A percentile compares a stretch with the other conserved stretches of the same genome.
These are phyloP conservation scores for Geotrichum siamense DNA, from an alignment of 1,139 yeast species.

Conservation along the genomic window DNA sequence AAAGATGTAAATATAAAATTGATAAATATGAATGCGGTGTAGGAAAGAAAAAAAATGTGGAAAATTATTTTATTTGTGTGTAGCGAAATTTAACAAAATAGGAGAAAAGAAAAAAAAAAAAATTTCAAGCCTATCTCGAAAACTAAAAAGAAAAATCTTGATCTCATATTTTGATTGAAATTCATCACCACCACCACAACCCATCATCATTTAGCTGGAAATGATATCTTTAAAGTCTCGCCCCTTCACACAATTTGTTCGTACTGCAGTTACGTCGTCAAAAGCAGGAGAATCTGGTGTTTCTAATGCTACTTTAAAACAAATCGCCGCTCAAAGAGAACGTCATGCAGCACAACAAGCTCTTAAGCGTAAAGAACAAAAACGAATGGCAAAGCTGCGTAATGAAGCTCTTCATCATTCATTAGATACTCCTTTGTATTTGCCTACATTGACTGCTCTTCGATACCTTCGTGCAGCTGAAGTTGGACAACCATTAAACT, in stretches of 20 bases:
- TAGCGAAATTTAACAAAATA: too few relatives aligned
- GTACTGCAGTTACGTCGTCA: conserved; percentile 1
- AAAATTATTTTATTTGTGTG: too few relatives aligned
- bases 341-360: conserved; percentile 21
- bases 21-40: too few relatives aligned
- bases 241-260: background rate
- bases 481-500: conserved; percentile 68
- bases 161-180: too few relatives aligned
- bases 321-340: conserved; percentile 32
- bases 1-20: too few relatives aligned
- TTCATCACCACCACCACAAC: too few relatives aligned
- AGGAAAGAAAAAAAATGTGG: too few relatives aligned
- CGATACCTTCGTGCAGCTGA: conserved; percentile 81
- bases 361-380: conserved; percentile 24
- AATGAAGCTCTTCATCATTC: conserved; percentile 24
- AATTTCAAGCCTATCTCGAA: background rate
- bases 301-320: conserved; percentile 31
- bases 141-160: too few relatives aligned
- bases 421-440: conserved; percentile 46
- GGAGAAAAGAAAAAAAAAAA: background rate
- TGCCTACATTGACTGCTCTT: conserved; percentile 67
- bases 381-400: conserved; percentile 23
- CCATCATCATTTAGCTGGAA: background rate
- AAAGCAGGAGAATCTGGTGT: conserved; percentile 22
- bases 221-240: conserved; percentile 1